phyloP scores from a whole-genome alignment of 2,329 filamentous ascomycete species.

The Meredithiella fracta region DNA sequence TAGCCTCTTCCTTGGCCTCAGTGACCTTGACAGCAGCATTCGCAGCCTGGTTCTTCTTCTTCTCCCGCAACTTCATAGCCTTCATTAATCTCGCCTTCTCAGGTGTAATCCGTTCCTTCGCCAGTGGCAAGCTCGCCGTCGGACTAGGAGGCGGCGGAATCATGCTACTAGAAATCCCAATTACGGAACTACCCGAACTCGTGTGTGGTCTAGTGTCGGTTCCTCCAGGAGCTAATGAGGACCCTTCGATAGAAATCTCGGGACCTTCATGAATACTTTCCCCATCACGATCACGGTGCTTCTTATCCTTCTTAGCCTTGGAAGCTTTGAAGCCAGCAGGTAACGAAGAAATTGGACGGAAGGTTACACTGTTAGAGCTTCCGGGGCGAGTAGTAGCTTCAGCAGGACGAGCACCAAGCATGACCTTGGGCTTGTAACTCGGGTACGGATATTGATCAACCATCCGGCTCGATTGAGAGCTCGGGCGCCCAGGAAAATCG shows the following conservation, averaged over 20 bases:
- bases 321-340: conserved; percentile 62
- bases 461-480: conserved; percentile 33
- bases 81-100: conserved; percentile 91
- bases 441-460: conserved; percentile 36
- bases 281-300: conserved; percentile 16
- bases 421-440: conserved; percentile 62
- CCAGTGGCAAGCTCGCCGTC: conserved; percentile 18
- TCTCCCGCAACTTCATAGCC: conserved; percentile 77
- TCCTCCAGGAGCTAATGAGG: conserved; percentile 19
- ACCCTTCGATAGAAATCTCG: conserved; percentile 23
- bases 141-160: conserved; percentile 10
- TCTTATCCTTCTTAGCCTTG: conserved; percentile 14
- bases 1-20: conserved; percentile 15
- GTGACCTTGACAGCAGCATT: background rate
- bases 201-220: conserved; percentile 21
- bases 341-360: conserved; percentile 60
- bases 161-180: conserved; percentile 7
- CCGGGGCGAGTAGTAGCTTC: conserved; percentile 44
- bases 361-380: conserved; percentile 42
- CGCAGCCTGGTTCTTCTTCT: conserved; percentile 31
- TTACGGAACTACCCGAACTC: conserved; percentile 18
- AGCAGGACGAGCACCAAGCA: conserved; percentile 73
- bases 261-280: conserved; percentile 18
- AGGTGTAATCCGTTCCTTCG: conserved; percentile 48
- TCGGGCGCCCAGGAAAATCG: conserved; percentile 27